Evolutionary conservation across 352 stramenopile genomes (phyloP).

Genomic region (Pythium aristosporum): DNA sequence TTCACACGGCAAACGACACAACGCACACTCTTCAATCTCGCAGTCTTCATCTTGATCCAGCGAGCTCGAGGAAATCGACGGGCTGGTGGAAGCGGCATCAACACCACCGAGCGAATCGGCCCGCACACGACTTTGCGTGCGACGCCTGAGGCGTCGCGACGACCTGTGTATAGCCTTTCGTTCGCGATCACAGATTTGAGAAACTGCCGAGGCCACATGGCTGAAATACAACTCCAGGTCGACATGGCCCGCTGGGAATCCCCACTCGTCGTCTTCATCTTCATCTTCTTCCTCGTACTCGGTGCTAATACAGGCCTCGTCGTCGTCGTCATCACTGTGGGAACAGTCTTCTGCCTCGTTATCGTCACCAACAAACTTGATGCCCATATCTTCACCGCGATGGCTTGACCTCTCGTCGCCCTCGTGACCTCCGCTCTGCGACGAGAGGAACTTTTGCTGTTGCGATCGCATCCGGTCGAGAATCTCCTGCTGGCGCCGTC

Average conservation of each 20-base stretch:
- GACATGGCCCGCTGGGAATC: slow-evolving; percentile 73
- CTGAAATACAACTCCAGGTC: slow-evolving; percentile 65
- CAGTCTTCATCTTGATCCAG: slow-evolving; percentile 30
- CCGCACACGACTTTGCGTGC: slow-evolving; percentile 26
- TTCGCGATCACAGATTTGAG: slow-evolving; percentile 50
- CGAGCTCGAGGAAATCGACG: slow-evolving; percentile 15
- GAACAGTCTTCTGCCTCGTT: slow-evolving; percentile 33
- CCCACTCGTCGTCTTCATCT: slow-evolving; percentile 74
- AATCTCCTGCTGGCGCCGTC: slow-evolving; percentile 61
- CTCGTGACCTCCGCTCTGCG: slow-evolving; percentile 35
- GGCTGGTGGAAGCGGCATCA: slow-evolving; percentile 6
- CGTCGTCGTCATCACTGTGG: slow-evolving; percentile 32
- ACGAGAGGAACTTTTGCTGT: slow-evolving; percentile 70
- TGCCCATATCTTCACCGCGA: neutral
- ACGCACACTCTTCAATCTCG: slow-evolving; percentile 49
- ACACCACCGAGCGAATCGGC: slow-evolving; percentile 15
- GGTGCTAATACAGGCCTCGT: slow-evolving; percentile 33
- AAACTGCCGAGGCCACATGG: slow-evolving; percentile 64
- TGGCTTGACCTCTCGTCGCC: neutral
- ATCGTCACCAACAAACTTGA: slow-evolving; percentile 36
- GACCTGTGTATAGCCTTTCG: slow-evolving; percentile 19
- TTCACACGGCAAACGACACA: slow-evolving; percentile 67
- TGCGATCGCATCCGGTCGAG: slow-evolving; percentile 69
- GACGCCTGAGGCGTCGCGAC: slow-evolving; percentile 33
- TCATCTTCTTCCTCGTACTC: slow-evolving; percentile 60